phyloP scores from a whole-genome alignment of 768 basidiomycete species.

The Myochromella boudieri region DNA sequence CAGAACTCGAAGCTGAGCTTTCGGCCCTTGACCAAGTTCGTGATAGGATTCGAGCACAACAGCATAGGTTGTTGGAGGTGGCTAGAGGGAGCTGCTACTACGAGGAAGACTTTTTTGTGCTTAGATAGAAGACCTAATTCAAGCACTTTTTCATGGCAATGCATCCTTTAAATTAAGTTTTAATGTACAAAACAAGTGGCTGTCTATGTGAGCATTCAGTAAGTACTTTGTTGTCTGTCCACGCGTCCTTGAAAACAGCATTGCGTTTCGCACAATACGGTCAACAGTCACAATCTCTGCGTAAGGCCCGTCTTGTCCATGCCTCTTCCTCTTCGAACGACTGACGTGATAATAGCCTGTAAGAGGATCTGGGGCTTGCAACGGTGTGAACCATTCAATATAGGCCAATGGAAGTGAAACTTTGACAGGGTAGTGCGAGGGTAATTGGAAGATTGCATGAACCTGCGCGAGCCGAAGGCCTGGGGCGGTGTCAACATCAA shows the following conservation, averaged over 20 bases:
- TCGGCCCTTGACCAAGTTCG: no score
- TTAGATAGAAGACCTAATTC: no score
- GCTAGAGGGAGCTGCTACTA: no score
- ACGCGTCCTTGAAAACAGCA: slow-evolving; percentile 11
- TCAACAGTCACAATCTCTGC: slow-evolving; percentile 8
- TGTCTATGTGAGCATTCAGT: slow-evolving; percentile 17
- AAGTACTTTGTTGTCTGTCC: slow-evolving; percentile 5
- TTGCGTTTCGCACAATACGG: slow-evolving; percentile 11
- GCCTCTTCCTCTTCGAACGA: slow-evolving; percentile 9
- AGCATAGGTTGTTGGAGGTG: no score
- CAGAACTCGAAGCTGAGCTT: no score
- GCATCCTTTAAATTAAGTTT: slow-evolving; percentile 9
- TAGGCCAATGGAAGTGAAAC: slow-evolving; percentile 18
- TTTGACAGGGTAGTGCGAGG: slow-evolving; percentile 8
- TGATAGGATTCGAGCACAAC: no score
- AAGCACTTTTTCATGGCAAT: no score
- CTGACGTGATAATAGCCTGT: slow-evolving; percentile 18
- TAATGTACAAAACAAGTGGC: slow-evolving; percentile 18
- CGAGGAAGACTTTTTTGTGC: no score
- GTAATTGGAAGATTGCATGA: slow-evolving; percentile 23
- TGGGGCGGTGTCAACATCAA: no score
- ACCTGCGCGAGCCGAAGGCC: slow-evolving; percentile 24
- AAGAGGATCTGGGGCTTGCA: slow-evolving; percentile 9
- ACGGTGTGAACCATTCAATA: slow-evolving; percentile 26
- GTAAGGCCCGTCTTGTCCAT: slow-evolving; percentile 11